Percentiles rank a stretch among this genome's conserved stretches.
Conservation (phyloP, 169 alveolate genomes). For the Plasmodium falciparum region DNA sequence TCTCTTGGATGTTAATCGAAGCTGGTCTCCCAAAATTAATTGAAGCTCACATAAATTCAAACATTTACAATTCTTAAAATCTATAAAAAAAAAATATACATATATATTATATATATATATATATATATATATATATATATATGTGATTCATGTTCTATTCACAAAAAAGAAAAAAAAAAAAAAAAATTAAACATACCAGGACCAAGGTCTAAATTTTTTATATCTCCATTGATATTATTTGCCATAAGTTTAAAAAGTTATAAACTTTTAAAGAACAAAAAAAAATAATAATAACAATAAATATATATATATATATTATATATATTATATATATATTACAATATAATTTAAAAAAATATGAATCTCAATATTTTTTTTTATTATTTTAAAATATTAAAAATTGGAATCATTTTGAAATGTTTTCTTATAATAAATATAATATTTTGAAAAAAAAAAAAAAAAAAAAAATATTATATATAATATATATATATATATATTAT, state of each 20-base stretch:
- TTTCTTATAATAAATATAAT: too few species aligned
- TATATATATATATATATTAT: too few species aligned
- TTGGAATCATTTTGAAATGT: too few species aligned
- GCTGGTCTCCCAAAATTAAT: constrained; percentile 86
- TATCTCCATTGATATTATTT: constrained; percentile 34
- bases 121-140: not conserved
- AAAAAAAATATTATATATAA: too few species aligned
- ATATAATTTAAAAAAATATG: not conserved
- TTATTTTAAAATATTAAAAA: too few species aligned
- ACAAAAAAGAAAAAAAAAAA: not conserved
- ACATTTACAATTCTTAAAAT: constrained; percentile 83
- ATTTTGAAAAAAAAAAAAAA: too few species aligned
- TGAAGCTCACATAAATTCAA: constrained; percentile 86
- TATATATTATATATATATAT: not conserved
- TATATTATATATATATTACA: not conserved
- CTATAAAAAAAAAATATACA: constrained; percentile 11
- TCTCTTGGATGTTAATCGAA: constrained; percentile 83
- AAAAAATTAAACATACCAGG: constrained; percentile 28
- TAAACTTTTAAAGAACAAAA: not conserved
- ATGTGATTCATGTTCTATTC: not conserved
- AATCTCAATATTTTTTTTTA: too few species aligned
- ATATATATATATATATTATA: not conserved
- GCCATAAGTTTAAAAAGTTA: constrained; percentile 17
- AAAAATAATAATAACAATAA: not conserved
- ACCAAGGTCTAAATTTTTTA: constrained; percentile 55